Conservation (phyloP, 2,329 filamentous ascomycete species). For the Diaporthe eres region DNA sequence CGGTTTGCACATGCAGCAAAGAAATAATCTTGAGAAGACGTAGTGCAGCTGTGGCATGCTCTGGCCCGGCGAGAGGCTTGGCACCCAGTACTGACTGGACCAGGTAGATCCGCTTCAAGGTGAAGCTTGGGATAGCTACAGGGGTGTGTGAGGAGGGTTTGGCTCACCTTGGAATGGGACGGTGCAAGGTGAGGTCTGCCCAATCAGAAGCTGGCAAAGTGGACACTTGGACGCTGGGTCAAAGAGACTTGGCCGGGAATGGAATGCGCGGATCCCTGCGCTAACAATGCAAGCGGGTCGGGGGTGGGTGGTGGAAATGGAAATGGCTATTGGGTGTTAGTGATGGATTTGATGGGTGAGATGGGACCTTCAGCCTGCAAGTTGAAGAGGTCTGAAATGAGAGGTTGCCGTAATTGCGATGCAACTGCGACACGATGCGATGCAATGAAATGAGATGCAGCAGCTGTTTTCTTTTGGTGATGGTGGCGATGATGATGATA, state of each 20-base stretch:
- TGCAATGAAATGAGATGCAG: neutral
- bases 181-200: conserved; percentile 20
- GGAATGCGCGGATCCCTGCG: conserved; percentile 35
- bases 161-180: conserved; percentile 33
- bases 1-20: neutral
- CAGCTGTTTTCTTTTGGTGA: neutral
- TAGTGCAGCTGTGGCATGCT: conserved; percentile 14
- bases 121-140: conserved; percentile 32
- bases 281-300: conserved; percentile 38
- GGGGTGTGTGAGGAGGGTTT: conserved; percentile 2
- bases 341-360: conserved; percentile 19
- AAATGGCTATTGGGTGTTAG: conserved; percentile 4
- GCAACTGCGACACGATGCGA: neutral
- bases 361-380: neutral
- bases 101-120: conserved; percentile 1
- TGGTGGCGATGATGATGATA: neutral
- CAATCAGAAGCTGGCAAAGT: conserved; percentile 33
- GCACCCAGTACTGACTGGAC: neutral
- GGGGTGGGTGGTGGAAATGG: conserved; percentile 11
- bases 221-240: conserved; percentile 32
- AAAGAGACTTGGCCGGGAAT: conserved; percentile 33
- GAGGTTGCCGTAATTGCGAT: neutral
- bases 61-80: neutral
- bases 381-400: neutral
- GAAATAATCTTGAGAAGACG: neutral